Base-by-base conservation (phyloP, 345 rosid species). In the Eucalyptus curtisii region DNA sequence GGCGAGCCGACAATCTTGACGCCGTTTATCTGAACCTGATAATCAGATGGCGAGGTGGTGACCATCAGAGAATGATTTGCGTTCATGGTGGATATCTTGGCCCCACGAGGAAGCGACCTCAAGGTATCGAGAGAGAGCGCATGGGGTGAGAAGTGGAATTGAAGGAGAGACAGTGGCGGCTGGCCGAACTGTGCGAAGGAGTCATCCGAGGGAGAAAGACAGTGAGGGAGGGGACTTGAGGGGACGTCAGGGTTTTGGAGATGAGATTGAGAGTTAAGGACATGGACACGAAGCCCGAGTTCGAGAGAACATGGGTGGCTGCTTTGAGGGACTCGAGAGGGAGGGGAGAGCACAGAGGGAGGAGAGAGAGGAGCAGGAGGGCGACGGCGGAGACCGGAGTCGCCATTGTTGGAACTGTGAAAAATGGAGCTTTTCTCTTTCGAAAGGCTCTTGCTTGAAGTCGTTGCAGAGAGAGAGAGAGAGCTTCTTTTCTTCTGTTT, bases 151-250 rank as follows among this genome's bases (percentile, higher is more conserved):
- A 93, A 55, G 91, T 92, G 95, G 90, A 89, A 86, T 3, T 68
- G 90, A 88, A 93, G 94, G 80, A 90, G 88, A n/a, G 91, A 61
- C 20, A 93, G 92, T 3, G 94, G 59, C 3, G 94, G 94, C 53
- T 93, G 94, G 44, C 94, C 92, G 37, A 90, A 91, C 17, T 10
- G 27, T 10, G 85, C 13, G 87, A 94, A 94, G n/a, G 91, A 89
- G 13, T 88, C 49, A 52, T 93, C 94, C 30, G 90, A 55, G 80
- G 96, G 94, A 27, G 94, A 61, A 94, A 94, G 50, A 93, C 45
- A 64, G 96, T 94, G 89, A 92, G 91, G 86, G 91, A 92, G 5
- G 91, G 88, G 44, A 90, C 81, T 37, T 61, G 87, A 7, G 90
- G 89, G 86, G 61, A 37, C 13, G 10, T 86, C 4, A 89, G 89